Conservation (phyloP, 768 basidiomycete genomes). For the Trametes cingulata region DNA sequence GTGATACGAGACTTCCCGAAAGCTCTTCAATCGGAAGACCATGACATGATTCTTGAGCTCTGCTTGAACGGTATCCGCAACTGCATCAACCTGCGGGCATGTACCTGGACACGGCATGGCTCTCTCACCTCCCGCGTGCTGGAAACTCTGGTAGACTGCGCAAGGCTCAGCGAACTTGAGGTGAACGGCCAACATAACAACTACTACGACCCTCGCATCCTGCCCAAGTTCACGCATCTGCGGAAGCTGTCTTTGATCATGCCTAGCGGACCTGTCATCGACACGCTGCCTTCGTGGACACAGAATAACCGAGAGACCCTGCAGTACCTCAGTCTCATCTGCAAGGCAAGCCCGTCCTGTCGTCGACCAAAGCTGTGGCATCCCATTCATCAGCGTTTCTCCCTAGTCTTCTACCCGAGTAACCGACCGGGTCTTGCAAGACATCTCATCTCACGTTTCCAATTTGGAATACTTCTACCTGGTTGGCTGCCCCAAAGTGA, state of each 20-base stretch:
- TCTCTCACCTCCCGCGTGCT: conserved; percentile 64
- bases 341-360: conserved; percentile 51
- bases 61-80: conserved; percentile 58
- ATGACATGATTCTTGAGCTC: conserved; percentile 38
- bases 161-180: conserved; percentile 56
- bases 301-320: conserved; percentile 45
- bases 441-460: conserved; percentile 49
- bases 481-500: conserved; percentile 70
- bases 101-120: conserved; percentile 82
- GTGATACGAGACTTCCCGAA: conserved; percentile 79
- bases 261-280: conserved; percentile 60
- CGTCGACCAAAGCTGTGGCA: too few species aligned
- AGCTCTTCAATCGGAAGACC: conserved; percentile 33
- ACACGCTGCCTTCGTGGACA: conserved; percentile 54
- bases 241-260: conserved; percentile 68
- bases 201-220: conserved; percentile 53
- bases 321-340: conserved; percentile 62
- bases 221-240: conserved; percentile 53
- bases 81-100: conserved; percentile 59
- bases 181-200: conserved; percentile 65
- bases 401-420: conserved; percentile 55
- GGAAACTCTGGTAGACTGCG: conserved; percentile 45
- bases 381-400: background rate
- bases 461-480: conserved; percentile 59
- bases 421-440: conserved; percentile 55